Conservation (phyloP, 257 asterid species). For the Salvia rosmarinus region DNA sequence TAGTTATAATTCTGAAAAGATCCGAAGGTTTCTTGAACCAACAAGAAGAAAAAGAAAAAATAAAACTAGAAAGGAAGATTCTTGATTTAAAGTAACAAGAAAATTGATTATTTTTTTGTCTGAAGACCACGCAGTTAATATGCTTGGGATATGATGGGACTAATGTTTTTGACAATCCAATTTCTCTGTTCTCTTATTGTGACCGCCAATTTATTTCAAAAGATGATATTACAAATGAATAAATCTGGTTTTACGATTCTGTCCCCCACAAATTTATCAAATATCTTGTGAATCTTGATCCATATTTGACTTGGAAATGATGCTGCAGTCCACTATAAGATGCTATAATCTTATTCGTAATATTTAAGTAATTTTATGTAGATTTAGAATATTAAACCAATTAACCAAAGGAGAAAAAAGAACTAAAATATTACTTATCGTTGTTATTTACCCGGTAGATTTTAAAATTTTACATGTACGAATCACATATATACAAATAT, state of each 20-base stretch:
- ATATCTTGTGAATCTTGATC: slow-evolving; percentile 27
- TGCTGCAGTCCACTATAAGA: slow-evolving; percentile 27
- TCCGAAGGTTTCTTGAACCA: slow-evolving; percentile 6
- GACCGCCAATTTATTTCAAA: slow-evolving; percentile 23
- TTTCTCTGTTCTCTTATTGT: background rate
- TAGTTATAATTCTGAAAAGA: background rate
- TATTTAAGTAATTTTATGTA: background rate
- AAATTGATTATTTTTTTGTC: background rate
- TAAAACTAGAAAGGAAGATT: background rate
- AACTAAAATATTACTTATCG: too few relatives aligned
- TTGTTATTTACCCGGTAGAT: too few relatives aligned
- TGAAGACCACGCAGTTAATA: background rate
- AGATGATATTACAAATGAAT: background rate
- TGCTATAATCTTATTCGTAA: slow-evolving; percentile 19
- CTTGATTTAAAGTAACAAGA: slow-evolving; percentile 19
- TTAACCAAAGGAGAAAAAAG: too few relatives aligned
- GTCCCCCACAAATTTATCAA: background rate
- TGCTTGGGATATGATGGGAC: too few relatives aligned
- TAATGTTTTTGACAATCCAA: background rate
- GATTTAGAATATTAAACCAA: background rate
- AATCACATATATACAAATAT: too few relatives aligned
- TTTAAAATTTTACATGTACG: too few relatives aligned
- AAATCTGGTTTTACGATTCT: slow-evolving; percentile 11
- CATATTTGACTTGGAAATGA: slow-evolving; percentile 18
- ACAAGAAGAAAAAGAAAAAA: background rate